A percentile compares a stretch with the other conserved stretches of the same genome.
Conservation (phyloP, 768 basidiomycete species). For the Leccinum boreale region DNA sequence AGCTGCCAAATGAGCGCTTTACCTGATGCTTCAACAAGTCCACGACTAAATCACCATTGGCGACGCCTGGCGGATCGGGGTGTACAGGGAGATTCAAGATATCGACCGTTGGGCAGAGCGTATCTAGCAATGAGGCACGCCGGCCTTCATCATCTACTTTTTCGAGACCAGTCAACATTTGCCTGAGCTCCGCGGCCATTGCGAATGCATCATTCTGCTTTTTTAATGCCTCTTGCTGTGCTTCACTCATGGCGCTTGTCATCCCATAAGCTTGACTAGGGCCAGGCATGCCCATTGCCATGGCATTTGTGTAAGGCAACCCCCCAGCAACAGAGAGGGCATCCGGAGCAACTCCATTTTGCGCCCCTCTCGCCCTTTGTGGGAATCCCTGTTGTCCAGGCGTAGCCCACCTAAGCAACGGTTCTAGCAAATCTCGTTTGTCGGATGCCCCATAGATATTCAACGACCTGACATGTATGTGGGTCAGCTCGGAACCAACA, state of each 20-base stretch:
- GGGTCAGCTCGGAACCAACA: not conserved
- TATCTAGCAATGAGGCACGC: conserved; percentile 67
- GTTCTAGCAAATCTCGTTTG: conserved; percentile 58
- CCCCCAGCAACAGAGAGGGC: conserved; percentile 14
- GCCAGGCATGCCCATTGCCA: conserved; percentile 20
- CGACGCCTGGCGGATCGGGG: conserved; percentile 67
- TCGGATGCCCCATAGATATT: conserved; percentile 70
- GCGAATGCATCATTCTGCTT: conserved; percentile 41
- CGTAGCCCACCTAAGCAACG: conserved; percentile 70
- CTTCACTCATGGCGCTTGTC: conserved; percentile 24
- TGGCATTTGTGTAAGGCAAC: conserved; percentile 11
- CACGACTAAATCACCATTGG: conserved; percentile 62
- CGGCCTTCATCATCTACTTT: conserved; percentile 77
- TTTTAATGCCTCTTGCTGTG: conserved; percentile 33
- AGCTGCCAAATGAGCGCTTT: not conserved
- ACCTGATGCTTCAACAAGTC: conserved; percentile 85
- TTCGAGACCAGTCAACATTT: conserved; percentile 64
- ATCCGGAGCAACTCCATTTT: conserved; percentile 16
- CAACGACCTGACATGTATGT: conserved; percentile 45
- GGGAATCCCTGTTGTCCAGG: conserved; percentile 61
- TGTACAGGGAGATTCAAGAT: conserved; percentile 68
- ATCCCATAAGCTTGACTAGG: conserved; percentile 17
- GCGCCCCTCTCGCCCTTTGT: conserved; percentile 8
- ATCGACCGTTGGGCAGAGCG: conserved; percentile 65
- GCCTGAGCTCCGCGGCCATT: conserved; percentile 64